Evolutionary conservation across 2,329 filamentous ascomycete species (phyloP), one percentile per base, ranked within the genome.

Genomic region (Nemania sp.): DNA sequence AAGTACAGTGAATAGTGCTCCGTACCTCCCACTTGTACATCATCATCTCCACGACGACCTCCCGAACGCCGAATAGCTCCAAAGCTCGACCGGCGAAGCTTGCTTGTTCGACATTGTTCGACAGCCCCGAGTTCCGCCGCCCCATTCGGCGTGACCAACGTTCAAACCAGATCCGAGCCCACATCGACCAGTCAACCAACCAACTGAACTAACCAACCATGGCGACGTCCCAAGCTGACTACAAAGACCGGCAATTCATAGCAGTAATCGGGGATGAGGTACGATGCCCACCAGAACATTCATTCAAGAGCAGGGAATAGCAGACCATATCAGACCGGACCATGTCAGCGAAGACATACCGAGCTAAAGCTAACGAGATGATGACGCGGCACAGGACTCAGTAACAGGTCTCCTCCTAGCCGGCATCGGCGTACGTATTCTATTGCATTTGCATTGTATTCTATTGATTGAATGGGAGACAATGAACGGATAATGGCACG

Each of bases 231-330:
- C 80, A 84, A 69, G 79, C 82, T 65, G 84, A 87, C 68, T 89
- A 82, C 77, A 89, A 92, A 80, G 92, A 98, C 79, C 87, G 95
- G 72, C 90, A 99, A 79, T 97, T 99, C 75, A 87, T 99, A 60
- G 95, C 95, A 66, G 94, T 99, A 50, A 99, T 99, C 74, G 95
- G 95, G 54, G 95, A 99, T 77, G 95, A 99, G 87, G 95, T 91
- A 74, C 65, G 76, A 57, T 37, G 7, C 25, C 7, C 4, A 7
- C 25, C 25, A 29, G 25, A 37, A 15, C 13, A 48, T 21, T n/a
- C 43, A 13, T 43, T 21, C 5, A 35, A 37, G 20, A 45, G 13
- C 25, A 35, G 25, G 13, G 34, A 21, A 50, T 32, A 32, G 34
- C 35, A 47, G 35, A 29, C 25, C n/a, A 25, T n/a, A n/a, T n/a